Base-by-base conservation (phyloP, 495 filamentous ascomycete species). In the Collariella sp. region DNA sequence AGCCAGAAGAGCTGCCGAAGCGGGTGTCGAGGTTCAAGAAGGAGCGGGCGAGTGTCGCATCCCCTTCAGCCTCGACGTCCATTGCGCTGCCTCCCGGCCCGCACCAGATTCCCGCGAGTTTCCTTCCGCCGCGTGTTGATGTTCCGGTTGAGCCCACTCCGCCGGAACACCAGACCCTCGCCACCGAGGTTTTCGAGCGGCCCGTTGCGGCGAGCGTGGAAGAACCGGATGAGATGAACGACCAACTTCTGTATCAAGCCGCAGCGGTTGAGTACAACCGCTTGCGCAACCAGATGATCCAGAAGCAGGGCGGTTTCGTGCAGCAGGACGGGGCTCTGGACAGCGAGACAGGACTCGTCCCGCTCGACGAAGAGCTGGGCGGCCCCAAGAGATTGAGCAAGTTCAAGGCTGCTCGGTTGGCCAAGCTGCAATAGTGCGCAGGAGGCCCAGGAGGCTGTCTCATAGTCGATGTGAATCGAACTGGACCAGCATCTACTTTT, bases 381-480 rank as follows among this genome's bases (percentile, higher is more conserved):
- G 78, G 80, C 40, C 68, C 73, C 24, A 85, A 79, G 65, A 85
- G 84, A 58, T 72, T 96, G 54, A 96, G 91, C 76, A 79, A 86
- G 55, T 98, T 96, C 70, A 93, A 83, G 69, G 89, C 91, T 51
- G 88, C 93, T 6, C 80, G 88, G 46, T 66, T 96, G 65, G 76
- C 73, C 45, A 77, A 69, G 57, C 58, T 59, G 7, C 63, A 50
- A 58, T 54, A 59, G 45, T 53, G 10, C 19, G 11, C 33, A 20
- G 29, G 24, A 16, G 40, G 35, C 49, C 26, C 36, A 52, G 9
- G 43, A 40, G 54, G 47, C 26, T 58, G 44, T 54, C 41, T 35
- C 24, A 53, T 43, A 48, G 47, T 62, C 54, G 59, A 62, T 55
- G 50, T 24, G 44, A 58, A 60, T 61, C 45, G 59, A 58, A 58